Evolutionary conservation across 176 grass and related monocot species (phyloP), one percentile per base, ranked within the genome.

Genomic region (Paspalum notatum): DNA sequence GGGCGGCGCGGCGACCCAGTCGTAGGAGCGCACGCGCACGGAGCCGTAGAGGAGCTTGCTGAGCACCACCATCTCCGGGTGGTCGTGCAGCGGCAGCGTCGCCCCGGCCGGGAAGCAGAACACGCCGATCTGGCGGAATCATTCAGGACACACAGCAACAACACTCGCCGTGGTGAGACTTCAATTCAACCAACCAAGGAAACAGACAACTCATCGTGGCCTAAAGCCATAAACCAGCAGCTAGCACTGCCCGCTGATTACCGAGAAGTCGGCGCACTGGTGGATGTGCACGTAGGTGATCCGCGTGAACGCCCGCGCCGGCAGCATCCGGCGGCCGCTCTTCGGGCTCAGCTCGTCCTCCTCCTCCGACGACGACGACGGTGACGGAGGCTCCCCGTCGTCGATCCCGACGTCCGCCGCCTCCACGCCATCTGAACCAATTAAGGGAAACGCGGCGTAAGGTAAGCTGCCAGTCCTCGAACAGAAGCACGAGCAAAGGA

Each of bases 101-200:
- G 88, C 91, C 38, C 94, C 94, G 42, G 88, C 91, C 25, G 94
- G 94, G 40, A 97, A 97, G 82, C 94, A 97, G 86, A 97, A 97
- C 21, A 97, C 41, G 71, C 94, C 91, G 0, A 97, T 97, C 94
- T 97, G 86, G 3, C 45, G 49, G 7, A 17, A 9, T 27, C 20
- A 76, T 13, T 4, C 48, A 80, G 42, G 42, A 43, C 42, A 8
- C 21, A 24, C 21, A 4, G 5, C 18, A 20, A 18, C 10, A 32
- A 32, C 43, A 9, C 45, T 5, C 22, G 27, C 11, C 54, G 11
- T 15, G 2, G 47, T 65, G 9, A 87, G 24, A 3, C 13, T 10
- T 21, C 2, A 6, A 59, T 13, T 54, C 20, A 22, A 46, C 32
- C 12, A 59, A 14, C 74, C 38, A n/a, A 37, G 32, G 4, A 15